Evolutionary conservation across 495 filamentous ascomycete genomes (phyloP).

Genomic region (Pseudoneurospora amorphoporcata): DNA sequence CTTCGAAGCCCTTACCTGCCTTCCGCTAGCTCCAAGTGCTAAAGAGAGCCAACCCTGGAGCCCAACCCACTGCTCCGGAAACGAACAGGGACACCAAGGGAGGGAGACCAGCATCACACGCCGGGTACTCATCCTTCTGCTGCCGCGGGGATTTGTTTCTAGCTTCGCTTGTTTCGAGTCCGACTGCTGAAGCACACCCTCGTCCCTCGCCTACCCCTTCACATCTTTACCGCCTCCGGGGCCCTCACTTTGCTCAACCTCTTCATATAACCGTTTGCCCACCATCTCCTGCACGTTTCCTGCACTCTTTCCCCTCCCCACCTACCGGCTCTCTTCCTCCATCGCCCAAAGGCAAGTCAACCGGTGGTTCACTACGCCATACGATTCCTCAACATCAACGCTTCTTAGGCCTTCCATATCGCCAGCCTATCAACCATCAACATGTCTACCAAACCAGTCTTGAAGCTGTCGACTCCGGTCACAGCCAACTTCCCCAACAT

Average conservation of each 20-base stretch:
- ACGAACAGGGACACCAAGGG: constrained; percentile 4
- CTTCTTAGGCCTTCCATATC: constrained; percentile 1
- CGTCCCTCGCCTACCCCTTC: constrained; percentile 4
- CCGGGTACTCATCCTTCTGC: constrained; percentile 11
- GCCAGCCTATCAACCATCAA: constrained; percentile 23
- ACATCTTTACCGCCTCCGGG: constrained; percentile 10
- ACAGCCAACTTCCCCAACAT: constrained; percentile 73
- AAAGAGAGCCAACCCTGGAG: constrained; percentile 2
- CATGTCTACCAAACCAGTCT: constrained; percentile 53
- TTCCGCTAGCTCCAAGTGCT: constrained; percentile 3
- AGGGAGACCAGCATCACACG: constrained; percentile 15
- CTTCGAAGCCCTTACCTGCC: constrained; percentile 4
- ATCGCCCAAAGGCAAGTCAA: constrained; percentile 23
- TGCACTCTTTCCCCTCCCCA: constrained; percentile 20
- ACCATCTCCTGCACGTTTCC: constrained; percentile 16
- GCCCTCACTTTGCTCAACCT: constrained; percentile 12
- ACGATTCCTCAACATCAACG: constrained; percentile 33
- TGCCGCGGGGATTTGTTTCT: constrained; percentile 12
- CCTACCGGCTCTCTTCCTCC: constrained; percentile 27
- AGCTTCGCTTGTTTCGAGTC: constrained; percentile 13
- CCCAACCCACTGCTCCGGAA: constrained; percentile 20
- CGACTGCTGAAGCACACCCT: constrained; percentile 6
- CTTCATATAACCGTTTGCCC: constrained; percentile 34
- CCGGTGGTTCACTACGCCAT: constrained; percentile 23
- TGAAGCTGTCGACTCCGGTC: constrained; percentile 66